Evolutionary conservation across 768 basidiomycete species (phyloP), one percentile per base, ranked within the genome.

Genomic region (Trametes sanguinea): DNA sequence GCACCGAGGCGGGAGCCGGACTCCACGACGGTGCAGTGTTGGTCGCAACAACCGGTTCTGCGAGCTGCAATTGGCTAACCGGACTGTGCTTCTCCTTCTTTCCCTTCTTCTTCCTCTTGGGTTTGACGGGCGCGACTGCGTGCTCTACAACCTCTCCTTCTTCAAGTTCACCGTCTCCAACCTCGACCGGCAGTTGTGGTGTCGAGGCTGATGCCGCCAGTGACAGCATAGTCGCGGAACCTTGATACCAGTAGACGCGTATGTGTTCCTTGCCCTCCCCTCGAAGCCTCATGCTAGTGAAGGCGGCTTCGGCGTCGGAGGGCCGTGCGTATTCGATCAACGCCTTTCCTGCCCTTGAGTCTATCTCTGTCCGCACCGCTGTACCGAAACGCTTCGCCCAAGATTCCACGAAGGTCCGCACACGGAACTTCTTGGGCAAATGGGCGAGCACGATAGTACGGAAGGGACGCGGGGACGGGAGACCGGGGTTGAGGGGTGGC

Each of bases 131-230:
- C 33, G n/a, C 35, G 11, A 37, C 27, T 8, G 39, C 27, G 17
- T 33, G 32, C 29, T 56, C 44, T 11, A 64, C 50, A 3, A 66
- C 46, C 39, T 69, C 68, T 5, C 64, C 68, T 30, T 71, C 72
- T 45, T 68, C 70, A 17, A 73, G 68, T 54, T 73, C 72, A 10
- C 72, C 70, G 17, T 73, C 72, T 44, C 71, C 72, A 4, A 71
- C 37, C 39, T 73, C 72, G 35, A 6, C 6, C 6, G 35, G 35
- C 6, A 6, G 35, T 37, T 11, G 6, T 6, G 6, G 6, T 2
- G 35, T 6, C 35, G 35, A 37, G 11, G 35, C 11, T 11, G 35
- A 37, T 37, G 35, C 35, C 6, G 35, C 6, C 11, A 11, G 11
- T 37, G 6, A 6, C 35, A 37, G 22, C 22, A 22, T 22, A 22